Percentiles rank a stretch among this genome's conserved stretches.
Conservation (phyloP, 345 rosid genomes). For the Populus simonii region DNA sequence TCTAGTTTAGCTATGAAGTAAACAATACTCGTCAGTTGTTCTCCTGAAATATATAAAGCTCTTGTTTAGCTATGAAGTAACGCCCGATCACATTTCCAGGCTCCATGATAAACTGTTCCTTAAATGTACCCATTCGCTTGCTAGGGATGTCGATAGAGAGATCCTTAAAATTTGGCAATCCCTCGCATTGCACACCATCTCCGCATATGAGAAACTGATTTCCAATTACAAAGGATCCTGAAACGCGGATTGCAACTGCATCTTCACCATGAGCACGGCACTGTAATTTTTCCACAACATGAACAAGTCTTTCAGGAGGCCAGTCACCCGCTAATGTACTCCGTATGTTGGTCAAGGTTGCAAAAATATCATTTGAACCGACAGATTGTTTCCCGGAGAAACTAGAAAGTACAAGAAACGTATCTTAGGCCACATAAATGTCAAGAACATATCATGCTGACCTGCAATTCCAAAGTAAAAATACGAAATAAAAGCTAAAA, state of each 20-base stretch:
- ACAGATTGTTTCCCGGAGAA: conserved; percentile 48
- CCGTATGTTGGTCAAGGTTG: conserved; percentile 54
- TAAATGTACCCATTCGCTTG: conserved; percentile 79
- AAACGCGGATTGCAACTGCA: conserved; percentile 72
- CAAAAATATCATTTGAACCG: conserved; percentile 60
- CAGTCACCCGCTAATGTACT: conserved; percentile 78
- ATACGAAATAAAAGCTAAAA: neutral
- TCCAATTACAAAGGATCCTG: conserved; percentile 80
- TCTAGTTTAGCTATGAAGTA: neutral
- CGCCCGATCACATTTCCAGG: conserved; percentile 58
- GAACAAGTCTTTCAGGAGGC: conserved; percentile 79
- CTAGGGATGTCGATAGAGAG: conserved; percentile 68
- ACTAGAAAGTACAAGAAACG: conserved; percentile 31
- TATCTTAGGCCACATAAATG: neutral
- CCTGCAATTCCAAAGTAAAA: neutral
- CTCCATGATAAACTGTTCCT: conserved; percentile 77
- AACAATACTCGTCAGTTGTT: neutral
- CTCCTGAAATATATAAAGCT: conserved; percentile 53
- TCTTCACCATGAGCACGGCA: conserved; percentile 63
- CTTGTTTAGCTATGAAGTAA: conserved; percentile 64
- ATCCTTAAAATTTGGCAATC: conserved; percentile 79
- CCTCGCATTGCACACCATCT: conserved; percentile 87
- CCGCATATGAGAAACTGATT: conserved; percentile 92
- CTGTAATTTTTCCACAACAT: conserved; percentile 83
- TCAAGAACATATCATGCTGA: neutral